Base-by-base conservation (phyloP, 2,329 filamentous ascomycete genomes). In the Seiridium unicorne region DNA sequence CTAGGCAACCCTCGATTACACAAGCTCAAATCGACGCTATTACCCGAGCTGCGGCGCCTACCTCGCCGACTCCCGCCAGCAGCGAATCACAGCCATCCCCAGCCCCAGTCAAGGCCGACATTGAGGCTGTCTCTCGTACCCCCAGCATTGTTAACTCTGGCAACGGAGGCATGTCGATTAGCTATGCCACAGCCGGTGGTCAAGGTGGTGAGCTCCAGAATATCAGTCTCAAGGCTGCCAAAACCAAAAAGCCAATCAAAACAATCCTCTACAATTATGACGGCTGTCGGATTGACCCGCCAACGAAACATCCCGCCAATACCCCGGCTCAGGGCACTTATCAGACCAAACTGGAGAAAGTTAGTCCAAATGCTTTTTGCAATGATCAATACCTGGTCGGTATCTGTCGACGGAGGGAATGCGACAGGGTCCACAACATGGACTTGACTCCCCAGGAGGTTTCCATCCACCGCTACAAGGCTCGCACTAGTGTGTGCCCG, bases 381-480 rank as follows among this genome's bases (percentile, higher is more conserved):
- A 73, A 73, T 58, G 72, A 73, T 51, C 66, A 66, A 59, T 73
- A 73, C 60, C 69, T 73, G 11, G 70, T 71, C 44, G 71, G 71
- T 5, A 62, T 59, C 31, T 73, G 72, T 59, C 69, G 68, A 49
- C 69, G 70, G 63, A 65, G 64, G 35, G 62, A 66, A 51, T 73
- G 72, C 59, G 70, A 73, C 49, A 70, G 72, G 53, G 67, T 68
- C 26, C 72, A 73, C 49, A 68, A 72, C 44, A 62, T 69, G 9
- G 68, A 71, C 44, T 61, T 73, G 61, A 72, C 68, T 1, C 51
- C 60, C 3, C 61, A 66, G 11, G 72, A 73, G 60, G 65, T 73
- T n/a, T 66, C 71, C 47, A 73, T 73, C 42, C 72, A 73, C 58
- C 70, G 72, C 58, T 73, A 73, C 62, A 73, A 73, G 60, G 72